phyloP scores from a whole-genome alignment of 2,329 filamentous ascomycete species.

The Beauveria brongniartii region DNA sequence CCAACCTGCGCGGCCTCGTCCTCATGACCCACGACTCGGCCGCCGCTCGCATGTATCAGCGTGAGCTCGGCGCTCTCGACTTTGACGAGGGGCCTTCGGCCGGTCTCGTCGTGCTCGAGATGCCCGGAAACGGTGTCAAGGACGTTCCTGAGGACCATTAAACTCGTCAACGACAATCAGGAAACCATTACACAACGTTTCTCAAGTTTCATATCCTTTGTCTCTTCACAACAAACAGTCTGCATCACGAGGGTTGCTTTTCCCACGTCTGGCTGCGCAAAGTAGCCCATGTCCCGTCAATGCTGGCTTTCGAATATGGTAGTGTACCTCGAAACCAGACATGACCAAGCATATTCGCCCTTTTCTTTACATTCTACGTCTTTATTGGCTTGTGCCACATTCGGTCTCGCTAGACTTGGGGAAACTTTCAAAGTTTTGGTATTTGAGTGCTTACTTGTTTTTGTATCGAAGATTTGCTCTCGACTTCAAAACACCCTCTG shows the following conservation, averaged over 20 bases:
- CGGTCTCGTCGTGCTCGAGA: conserved; percentile 33
- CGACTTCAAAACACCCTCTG: background rate
- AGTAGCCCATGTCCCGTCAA: background rate
- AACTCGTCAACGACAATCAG: background rate
- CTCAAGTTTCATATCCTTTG: background rate
- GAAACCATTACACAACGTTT: background rate
- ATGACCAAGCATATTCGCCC: background rate
- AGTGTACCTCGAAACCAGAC: background rate
- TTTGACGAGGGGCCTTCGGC: conserved; percentile 34
- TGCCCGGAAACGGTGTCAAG: conserved; percentile 29
- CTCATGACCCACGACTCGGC: conserved; percentile 40
- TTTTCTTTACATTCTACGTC: background rate
- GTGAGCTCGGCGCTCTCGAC: conserved; percentile 36
- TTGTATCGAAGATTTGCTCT: background rate
- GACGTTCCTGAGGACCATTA: conserved; percentile 25
- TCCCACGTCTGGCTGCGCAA: background rate
- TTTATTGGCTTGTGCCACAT: background rate
- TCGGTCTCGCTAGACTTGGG: background rate
- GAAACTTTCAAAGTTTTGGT: background rate
- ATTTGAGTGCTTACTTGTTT: background rate
- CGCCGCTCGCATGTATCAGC: conserved; percentile 37
- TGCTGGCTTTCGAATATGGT: background rate
- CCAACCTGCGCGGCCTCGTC: conserved; percentile 50
- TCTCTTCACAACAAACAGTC: background rate
- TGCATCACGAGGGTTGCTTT: background rate